A percentile compares a stretch with the other conserved stretches of the same genome.
Evolutionary conservation across 495 filamentous ascomycete genomes (phyloP).

Genomic region (Penicillium paxilli): DNA sequence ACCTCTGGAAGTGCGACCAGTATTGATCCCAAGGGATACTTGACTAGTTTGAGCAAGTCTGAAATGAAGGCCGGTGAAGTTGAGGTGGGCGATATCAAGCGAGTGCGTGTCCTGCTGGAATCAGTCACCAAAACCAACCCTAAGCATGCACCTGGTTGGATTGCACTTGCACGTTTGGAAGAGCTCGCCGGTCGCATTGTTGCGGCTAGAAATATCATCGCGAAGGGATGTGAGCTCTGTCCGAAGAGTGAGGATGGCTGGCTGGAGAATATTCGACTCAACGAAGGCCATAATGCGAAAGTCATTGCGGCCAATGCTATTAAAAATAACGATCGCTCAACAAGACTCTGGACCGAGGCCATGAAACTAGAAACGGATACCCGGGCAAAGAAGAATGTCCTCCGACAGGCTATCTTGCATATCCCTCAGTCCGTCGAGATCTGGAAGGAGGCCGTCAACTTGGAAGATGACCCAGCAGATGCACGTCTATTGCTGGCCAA

Average conservation of each 20-base stretch:
- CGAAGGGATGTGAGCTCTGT: constrained; percentile 82
- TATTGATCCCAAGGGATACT: constrained; percentile 93
- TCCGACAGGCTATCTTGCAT: constrained; percentile 83
- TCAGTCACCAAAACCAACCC: constrained; percentile 96
- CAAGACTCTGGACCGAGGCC: constrained; percentile 88
- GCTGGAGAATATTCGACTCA: constrained; percentile 91
- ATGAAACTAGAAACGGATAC: constrained; percentile 86
- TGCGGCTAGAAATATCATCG: constrained; percentile 79
- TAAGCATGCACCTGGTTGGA: constrained; percentile 94
- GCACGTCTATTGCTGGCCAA: constrained; percentile 85
- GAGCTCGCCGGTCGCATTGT: constrained; percentile 89
- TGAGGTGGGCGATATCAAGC: constrained; percentile 91
- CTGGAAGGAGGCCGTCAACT: constrained; percentile 97
- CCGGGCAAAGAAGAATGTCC: constrained; percentile 82
- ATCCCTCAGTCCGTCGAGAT: constrained; percentile 88
- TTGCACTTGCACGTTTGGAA: constrained; percentile 90
- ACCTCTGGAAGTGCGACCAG: constrained; percentile 77
- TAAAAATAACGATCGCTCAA: constrained; percentile 83
- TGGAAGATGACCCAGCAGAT: constrained; percentile 86
- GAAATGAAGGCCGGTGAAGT: constrained; percentile 75
- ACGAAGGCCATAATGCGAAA: constrained; percentile 89
- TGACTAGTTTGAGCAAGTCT: constrained; percentile 82
- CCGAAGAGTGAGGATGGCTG: constrained; percentile 94
- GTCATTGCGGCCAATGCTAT: constrained; percentile 95
- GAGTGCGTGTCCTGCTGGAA: constrained; percentile 88